A percentile compares a stretch with the other conserved stretches of the same genome.
These are phyloP conservation scores for Amanita muscaria DNA, from an alignment of 768 basidiomycete species.

Conservation along the genomic window DNA sequence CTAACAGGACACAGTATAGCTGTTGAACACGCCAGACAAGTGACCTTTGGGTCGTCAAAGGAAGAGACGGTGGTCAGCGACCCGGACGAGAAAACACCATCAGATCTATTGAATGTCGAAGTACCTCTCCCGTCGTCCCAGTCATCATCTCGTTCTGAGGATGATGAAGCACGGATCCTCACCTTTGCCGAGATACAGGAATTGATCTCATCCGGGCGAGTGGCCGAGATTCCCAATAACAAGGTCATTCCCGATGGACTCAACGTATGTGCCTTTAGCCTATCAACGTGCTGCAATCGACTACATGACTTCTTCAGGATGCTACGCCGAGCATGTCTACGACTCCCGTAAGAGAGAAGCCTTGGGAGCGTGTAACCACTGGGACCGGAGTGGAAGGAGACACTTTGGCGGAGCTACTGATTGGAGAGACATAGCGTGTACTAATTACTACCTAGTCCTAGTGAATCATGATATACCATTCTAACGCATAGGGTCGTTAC, in stretches of 20 bases:
- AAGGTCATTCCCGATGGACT: constrained; percentile 57
- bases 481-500: not conserved
- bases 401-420: not conserved
- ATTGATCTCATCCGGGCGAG: constrained; percentile 62
- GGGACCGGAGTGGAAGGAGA: not conserved
- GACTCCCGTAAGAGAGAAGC: constrained; percentile 46
- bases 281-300: constrained; percentile 3
- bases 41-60: too few relatives aligned
- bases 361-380: constrained; percentile 44
- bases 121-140: not conserved
- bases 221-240: constrained; percentile 73
- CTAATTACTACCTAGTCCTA: too few relatives aligned
- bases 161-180: constrained; percentile 35
- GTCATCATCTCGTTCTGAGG: not conserved
- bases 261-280: constrained; percentile 38
- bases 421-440: too few relatives aligned
- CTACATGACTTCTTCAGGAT: constrained; percentile 27
- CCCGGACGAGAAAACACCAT: too few relatives aligned
- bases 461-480: too few relatives aligned
- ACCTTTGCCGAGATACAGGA: constrained; percentile 62
- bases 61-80: too few relatives aligned
- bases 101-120: constrained; percentile 6
- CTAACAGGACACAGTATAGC: constrained; percentile 33
- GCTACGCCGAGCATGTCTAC: constrained; percentile 49
- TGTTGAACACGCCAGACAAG: constrained; percentile 35